Evolutionary conservation across 495 filamentous ascomycete genomes (phyloP), one percentile per base, ranked within the genome.

Genomic region (Penicillium waksmanii): DNA sequence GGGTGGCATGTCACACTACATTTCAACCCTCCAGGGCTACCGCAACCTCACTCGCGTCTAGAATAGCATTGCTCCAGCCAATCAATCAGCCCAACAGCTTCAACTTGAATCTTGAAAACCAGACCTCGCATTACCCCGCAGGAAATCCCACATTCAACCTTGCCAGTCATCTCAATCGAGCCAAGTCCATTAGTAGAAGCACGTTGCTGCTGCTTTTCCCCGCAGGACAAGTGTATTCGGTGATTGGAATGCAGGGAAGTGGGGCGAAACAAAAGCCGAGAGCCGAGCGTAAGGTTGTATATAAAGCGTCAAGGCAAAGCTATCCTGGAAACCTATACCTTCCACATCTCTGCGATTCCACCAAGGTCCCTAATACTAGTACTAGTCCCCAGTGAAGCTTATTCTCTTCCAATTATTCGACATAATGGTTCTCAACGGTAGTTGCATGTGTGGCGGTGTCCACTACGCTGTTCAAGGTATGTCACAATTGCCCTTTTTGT

Each of bases 361-460:
- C 60, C 62, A 67, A 65, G 65, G 67, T 68, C 55, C 60, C 8
- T 18, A 0, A 54, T 38, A 27, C 17, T 10, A 27, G 25, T 2
- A 31, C 27, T 31, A 31, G 27, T 31, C 27, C 27, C 27, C 23
- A 1, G 48, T 18, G 25, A 57, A 53, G 19, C 31, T 57, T 27
- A 60, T 40, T 12, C 21, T 23, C 12, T 13, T 43, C 40, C 12
- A 43, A 44, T 53, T 44, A 19, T 17, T 31, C 17, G 12, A 56
- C 51, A 21, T 36, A 62, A 78, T 75, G 70, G 62, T 75, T 61
- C 58, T 71, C 12, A 69, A 66, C 38, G 77, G 77, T 60, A 72
- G 67, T 63, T 80, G 77, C 70, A 60, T 79, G 62, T 80, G 77
- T 56, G 75, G 75, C 15, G 63, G 57, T n/a, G 52, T 79, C 56